Evolutionary conservation across 768 basidiomycete species (phyloP).

Genomic region (Coprinopsis strossmayeri): DNA sequence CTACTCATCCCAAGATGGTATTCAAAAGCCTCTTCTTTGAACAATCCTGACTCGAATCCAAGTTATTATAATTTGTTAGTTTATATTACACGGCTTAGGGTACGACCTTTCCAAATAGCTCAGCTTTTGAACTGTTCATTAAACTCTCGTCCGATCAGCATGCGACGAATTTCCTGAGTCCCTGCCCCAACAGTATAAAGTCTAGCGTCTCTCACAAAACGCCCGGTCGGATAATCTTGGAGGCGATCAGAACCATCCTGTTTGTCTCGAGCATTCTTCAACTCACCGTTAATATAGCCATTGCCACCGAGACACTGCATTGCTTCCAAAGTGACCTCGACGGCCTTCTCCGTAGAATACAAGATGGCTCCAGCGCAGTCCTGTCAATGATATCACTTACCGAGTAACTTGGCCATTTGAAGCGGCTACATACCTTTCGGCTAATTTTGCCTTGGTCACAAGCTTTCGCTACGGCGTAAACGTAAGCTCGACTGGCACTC

Average conservation of each 20-base stretch:
- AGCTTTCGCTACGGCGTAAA: conserved; percentile 88
- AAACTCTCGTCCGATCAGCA: conserved; percentile 92
- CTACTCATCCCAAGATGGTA: too few species aligned
- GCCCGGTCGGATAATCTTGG: conserved; percentile 83
- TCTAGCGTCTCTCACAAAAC: conserved; percentile 80
- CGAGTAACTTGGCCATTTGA: not conserved
- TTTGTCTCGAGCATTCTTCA: not conserved
- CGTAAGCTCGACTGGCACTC: conserved; percentile 82
- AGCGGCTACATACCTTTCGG: conserved; percentile 53
- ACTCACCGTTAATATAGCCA: conserved; percentile 86
- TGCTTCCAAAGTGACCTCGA: conserved; percentile 85
- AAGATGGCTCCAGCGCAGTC: conserved; percentile 95
- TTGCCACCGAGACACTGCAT: conserved; percentile 96
- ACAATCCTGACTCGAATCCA: not conserved
- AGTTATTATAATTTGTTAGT: not conserved
- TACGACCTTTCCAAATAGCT: conserved; percentile 1
- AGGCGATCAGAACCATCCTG: conserved; percentile 5
- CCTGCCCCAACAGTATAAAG: conserved; percentile 96
- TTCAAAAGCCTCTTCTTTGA: not conserved
- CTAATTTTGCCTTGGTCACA: conserved; percentile 79
- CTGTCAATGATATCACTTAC: conserved; percentile 32
- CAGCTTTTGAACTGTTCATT: conserved; percentile 53
- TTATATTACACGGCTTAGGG: not conserved
- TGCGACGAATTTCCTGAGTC: conserved; percentile 90
- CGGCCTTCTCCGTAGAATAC: conserved; percentile 87